Percentiles rank a stretch among this genome's conserved stretches.
These are phyloP conservation scores for Carex sylvatica DNA, from an alignment of 202 grass and related monocot genomes.

Conservation along the genomic window DNA sequence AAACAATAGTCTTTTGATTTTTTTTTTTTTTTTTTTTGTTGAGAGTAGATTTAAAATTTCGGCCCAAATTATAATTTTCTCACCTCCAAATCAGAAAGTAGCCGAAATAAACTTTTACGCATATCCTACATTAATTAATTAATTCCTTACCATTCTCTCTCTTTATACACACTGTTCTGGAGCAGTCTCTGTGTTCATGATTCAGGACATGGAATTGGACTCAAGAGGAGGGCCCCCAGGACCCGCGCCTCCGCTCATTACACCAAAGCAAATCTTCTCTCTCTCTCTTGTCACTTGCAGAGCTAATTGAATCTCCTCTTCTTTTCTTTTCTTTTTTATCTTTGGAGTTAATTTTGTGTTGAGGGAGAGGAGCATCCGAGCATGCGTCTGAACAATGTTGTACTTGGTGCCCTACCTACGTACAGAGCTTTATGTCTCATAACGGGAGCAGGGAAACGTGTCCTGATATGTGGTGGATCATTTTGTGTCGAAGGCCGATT, in stretches of 20 bases:
- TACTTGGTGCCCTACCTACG: neutral
- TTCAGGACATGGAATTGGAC: neutral
- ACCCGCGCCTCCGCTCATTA: neutral
- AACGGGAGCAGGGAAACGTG: neutral
- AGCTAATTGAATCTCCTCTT: neutral
- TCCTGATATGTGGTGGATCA: neutral
- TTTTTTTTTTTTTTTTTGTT: too few species aligned
- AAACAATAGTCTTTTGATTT: too few species aligned
- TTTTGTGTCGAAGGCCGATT: neutral
- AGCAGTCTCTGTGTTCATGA: neutral
- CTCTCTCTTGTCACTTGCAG: neutral
- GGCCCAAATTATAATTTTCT: too few species aligned
- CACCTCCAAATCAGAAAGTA: too few species aligned
- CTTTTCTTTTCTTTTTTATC: neutral
- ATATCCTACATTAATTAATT: too few species aligned
- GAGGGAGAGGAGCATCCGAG: neutral
- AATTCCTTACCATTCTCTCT: too few species aligned
- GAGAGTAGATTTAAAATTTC: too few species aligned
- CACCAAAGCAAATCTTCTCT: neutral
- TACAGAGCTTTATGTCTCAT: constrained; percentile 5
- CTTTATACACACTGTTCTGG: too few species aligned
- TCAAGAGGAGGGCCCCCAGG: neutral
- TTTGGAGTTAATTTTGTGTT: neutral
- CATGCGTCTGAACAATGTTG: constrained; percentile 11
- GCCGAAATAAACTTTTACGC: too few species aligned